Percentiles rank a stretch among this genome's conserved stretches.
These are phyloP conservation scores for Grigorovia yakushimaensis DNA, from an alignment of 805 yeast species.

Conservation along the genomic window DNA sequence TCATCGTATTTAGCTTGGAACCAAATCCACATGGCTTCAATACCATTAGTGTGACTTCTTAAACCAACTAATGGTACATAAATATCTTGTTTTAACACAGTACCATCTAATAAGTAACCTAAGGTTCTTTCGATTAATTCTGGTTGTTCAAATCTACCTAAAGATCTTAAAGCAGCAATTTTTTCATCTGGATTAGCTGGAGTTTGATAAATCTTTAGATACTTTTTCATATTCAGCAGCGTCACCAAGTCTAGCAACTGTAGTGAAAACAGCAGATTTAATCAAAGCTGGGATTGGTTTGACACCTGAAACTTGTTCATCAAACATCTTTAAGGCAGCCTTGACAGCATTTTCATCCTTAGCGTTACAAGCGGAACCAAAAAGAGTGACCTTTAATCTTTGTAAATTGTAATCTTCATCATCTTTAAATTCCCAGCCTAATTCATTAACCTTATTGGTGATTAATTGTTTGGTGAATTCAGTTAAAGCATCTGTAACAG, in stretches of 20 bases:
- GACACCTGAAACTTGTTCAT: slow-evolving; percentile 49
- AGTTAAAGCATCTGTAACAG: slow-evolving; percentile 38
- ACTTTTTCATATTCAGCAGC: slow-evolving; percentile 52
- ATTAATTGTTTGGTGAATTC: slow-evolving; percentile 47
- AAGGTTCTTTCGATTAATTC: slow-evolving; percentile 47
- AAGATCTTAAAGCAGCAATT: slow-evolving; percentile 52
- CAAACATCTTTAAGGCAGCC: slow-evolving; percentile 41
- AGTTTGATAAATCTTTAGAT: slow-evolving; percentile 45
- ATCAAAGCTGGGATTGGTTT: slow-evolving; percentile 65
- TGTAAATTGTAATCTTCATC: slow-evolving; percentile 50
- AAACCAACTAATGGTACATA: slow-evolving; percentile 69
- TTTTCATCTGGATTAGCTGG: slow-evolving; percentile 57
- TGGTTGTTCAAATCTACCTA: slow-evolving; percentile 52
- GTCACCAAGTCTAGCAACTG: slow-evolving; percentile 57
- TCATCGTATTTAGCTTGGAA: slow-evolving; percentile 59
- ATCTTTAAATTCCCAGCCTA: slow-evolving; percentile 56
- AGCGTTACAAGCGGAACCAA: slow-evolving; percentile 47
- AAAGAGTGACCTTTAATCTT: slow-evolving; percentile 57
- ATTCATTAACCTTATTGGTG: slow-evolving; percentile 38
- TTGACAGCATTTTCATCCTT: slow-evolving; percentile 39
- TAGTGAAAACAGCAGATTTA: slow-evolving; percentile 50
- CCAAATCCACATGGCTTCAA: slow-evolving; percentile 70
- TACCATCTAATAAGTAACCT: slow-evolving; percentile 45
- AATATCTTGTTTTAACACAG: slow-evolving; percentile 59
- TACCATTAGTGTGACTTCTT: slow-evolving; percentile 52